Conservation (phyloP, 2,329 filamentous ascomycete genomes). For the Hypoxylon sp. region DNA sequence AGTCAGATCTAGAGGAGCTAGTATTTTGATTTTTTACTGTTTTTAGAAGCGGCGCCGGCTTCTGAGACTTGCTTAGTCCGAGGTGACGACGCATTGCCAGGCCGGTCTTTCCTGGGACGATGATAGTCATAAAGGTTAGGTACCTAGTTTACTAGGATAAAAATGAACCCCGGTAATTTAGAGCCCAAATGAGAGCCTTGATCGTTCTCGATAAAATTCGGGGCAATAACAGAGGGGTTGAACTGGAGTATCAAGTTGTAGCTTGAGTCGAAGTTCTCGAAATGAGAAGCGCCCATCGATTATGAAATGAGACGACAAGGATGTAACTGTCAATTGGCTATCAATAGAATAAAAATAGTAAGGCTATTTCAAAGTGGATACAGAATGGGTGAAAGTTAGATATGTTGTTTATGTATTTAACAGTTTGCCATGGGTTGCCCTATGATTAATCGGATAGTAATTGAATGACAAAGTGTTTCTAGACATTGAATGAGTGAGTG, state of each 20-base stretch:
- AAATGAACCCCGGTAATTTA: not conserved
- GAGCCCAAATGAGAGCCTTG: not conserved
- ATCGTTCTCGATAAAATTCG: not conserved
- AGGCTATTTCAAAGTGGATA: conserved; percentile 1
- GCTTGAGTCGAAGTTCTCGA: conserved; percentile 6
- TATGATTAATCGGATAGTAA: no score
- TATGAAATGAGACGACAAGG: no score
- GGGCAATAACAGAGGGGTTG: conserved; percentile 2
- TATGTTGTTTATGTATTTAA: no score
- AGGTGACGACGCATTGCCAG: no score
- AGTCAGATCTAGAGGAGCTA: conserved; percentile 4
- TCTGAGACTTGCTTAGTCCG: conserved; percentile 31
- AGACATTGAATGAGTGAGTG: conserved; percentile 4
- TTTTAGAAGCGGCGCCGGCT: conserved; percentile 24
- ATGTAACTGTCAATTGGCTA: no score
- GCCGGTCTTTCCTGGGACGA: conserved; percentile 1
- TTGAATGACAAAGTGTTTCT: not conserved
- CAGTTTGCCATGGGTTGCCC: no score
- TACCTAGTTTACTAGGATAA: not conserved
- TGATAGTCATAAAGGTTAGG: conserved; percentile 15
- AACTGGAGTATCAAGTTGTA: not conserved
- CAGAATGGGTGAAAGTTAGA: no score
- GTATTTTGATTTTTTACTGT: conserved; percentile 16
- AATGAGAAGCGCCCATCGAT: conserved; percentile 17
- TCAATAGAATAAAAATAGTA: no score